Percentiles rank a stretch among this genome's conserved stretches.
Conservation (phyloP, 2,329 filamentous ascomycete genomes). For the Ramularia endophylla region DNA sequence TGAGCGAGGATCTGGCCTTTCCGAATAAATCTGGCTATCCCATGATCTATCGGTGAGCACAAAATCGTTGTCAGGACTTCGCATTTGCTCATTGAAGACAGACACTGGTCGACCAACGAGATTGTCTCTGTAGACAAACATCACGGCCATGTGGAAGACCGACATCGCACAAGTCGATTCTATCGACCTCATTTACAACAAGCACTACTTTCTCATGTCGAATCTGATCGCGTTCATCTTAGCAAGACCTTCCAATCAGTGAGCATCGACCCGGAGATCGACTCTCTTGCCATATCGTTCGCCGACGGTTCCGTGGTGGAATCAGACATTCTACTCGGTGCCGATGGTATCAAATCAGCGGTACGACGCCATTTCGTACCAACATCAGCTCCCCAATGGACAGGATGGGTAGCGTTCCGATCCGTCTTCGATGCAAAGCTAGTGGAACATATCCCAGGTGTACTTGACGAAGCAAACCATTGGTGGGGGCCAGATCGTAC, state of each 20-base stretch:
- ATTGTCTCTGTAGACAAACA: constrained; percentile 30
- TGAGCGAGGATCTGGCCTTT: constrained; percentile 31
- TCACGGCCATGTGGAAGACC: constrained; percentile 26
- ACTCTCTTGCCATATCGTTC: constrained; percentile 27
- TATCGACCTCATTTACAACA: constrained; percentile 34
- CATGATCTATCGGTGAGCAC: constrained; percentile 32
- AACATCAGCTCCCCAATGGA: constrained; percentile 31
- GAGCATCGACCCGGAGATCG: constrained; percentile 1
- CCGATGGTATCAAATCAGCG: constrained; percentile 36
- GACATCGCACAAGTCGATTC: constrained; percentile 33
- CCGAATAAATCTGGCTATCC: constrained; percentile 28
- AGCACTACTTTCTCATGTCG: constrained; percentile 29
- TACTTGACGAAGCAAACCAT: constrained; percentile 33
- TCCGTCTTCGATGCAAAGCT: constrained; percentile 32
- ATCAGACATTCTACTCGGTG: constrained; percentile 31
- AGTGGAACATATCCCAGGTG: constrained; percentile 27
- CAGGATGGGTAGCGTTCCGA: constrained; percentile 34
- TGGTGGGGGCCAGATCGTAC: constrained; percentile 25
- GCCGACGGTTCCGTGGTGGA: constrained; percentile 25
- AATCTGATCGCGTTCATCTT: constrained; percentile 29
- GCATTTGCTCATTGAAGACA: constrained; percentile 9
- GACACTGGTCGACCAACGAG: constrained; percentile 36
- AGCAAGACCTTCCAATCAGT: constrained; percentile 24
- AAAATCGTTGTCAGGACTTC: too few species aligned
- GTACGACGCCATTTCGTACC: constrained; percentile 25